These are phyloP conservation scores for Dionaea muscipula DNA, from an alignment of 179 eudicot species.

Conservation along the genomic window DNA sequence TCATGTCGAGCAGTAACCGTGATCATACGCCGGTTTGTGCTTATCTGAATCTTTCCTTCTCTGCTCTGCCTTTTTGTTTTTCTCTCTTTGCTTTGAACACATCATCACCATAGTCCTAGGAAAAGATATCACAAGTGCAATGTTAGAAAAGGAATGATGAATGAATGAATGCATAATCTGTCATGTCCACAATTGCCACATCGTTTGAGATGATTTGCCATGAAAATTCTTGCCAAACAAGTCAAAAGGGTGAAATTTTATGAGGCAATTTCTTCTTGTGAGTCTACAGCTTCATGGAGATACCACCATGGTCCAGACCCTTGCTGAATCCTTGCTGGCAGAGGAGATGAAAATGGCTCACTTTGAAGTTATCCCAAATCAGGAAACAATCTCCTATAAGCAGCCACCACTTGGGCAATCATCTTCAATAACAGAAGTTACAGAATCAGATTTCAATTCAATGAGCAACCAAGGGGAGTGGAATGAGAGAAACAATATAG, in stretches of 20 bases:
- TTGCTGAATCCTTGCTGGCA: conserved; percentile 27
- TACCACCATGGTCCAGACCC: conserved; percentile 14
- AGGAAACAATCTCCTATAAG: conserved; percentile 12
- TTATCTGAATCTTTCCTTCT: conserved; percentile 1
- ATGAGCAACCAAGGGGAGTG: conserved; percentile 42
- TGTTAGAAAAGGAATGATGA: neutral
- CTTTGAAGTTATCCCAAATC: conserved; percentile 18
- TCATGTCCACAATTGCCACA: too few species aligned
- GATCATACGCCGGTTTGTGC: conserved; percentile 20
- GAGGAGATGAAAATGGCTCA: conserved; percentile 40
- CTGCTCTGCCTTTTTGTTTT: neutral
- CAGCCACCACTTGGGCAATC: conserved; percentile 11
- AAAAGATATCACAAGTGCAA: neutral
- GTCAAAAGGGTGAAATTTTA: neutral
- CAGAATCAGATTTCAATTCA: conserved; percentile 55
- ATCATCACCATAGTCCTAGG: neutral
- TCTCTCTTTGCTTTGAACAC: neutral
- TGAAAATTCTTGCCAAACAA: neutral
- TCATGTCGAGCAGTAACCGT: conserved; percentile 19
- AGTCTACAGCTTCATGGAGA: conserved; percentile 34
- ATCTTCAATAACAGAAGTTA: conserved; percentile 2
- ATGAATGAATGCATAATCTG: too few species aligned
- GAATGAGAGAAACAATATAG: conserved; percentile 67
- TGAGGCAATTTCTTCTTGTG: neutral
- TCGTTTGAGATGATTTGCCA: too few species aligned